phyloP scores from a whole-genome alignment of 768 basidiomycete genomes.

The Podaxis sp. region DNA sequence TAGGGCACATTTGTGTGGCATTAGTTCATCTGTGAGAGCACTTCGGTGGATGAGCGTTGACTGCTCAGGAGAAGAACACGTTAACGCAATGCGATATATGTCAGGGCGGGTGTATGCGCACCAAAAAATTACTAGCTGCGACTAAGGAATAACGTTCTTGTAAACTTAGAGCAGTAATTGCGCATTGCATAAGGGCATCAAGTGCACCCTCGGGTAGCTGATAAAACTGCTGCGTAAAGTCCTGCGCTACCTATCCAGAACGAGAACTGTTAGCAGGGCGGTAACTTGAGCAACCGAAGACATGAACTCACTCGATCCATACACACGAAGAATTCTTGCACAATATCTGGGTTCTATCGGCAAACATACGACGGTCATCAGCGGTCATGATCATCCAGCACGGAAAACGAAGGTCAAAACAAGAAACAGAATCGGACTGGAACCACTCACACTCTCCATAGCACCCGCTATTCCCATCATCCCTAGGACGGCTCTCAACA shows the following conservation, averaged over 20 bases:
- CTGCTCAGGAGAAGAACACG: constrained; percentile 33
- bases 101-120: constrained; percentile 34
- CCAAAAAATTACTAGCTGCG: constrained; percentile 79
- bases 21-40: constrained; percentile 60
- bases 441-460: constrained; percentile 64
- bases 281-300: not conserved
- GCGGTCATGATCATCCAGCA: not conserved
- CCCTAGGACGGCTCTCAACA: constrained; percentile 59
- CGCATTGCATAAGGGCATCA: constrained; percentile 69
- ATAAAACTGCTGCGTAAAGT: constrained; percentile 63
- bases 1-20: constrained; percentile 41
- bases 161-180: constrained; percentile 62
- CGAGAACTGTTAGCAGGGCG: constrained; percentile 23
- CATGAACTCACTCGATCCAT: constrained; percentile 63
- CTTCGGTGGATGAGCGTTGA: constrained; percentile 66
- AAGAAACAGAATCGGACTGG: not conserved
- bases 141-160: constrained; percentile 88
- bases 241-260: constrained; percentile 41
- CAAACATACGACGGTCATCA: not conserved
- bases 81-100: not conserved
- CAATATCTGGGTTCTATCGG: constrained; percentile 86
- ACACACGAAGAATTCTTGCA: constrained; percentile 85
- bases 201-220: constrained; percentile 62
- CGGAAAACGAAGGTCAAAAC: not conserved
- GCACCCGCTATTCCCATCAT: constrained; percentile 55